Evolutionary conservation across 148 eudicot species (phyloP), one percentile per base, ranked within the genome.

Genomic region (Suaeda aralocaspica): DNA sequence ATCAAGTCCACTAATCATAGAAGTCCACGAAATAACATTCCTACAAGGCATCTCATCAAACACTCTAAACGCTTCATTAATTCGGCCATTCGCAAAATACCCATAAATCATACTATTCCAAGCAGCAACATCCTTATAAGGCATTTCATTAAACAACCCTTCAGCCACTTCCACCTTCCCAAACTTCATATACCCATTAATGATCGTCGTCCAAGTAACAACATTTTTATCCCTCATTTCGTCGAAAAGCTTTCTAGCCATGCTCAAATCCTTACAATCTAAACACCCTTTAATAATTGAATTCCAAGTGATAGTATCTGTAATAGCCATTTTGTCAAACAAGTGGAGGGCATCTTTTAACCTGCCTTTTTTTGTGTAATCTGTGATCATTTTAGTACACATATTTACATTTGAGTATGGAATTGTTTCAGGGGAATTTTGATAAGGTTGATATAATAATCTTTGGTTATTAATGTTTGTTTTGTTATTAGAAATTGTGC

Each of bases 31-130:
- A 31, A 92, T 85, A 19, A 90, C 78, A 72, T 90, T 85, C 74
- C 76, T 73, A 67, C 22, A 28, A 11, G 93, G 96, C 88, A 89
- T 89, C 52, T 45, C 49, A n/a, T 79, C 81, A 71, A 92, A 90
- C 72, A 92, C 64, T 66, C 68, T 68, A 29, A 78, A 25, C 13
- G 91, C 98, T 50, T 85, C 82, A 12, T 78, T 82, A 34, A 84
- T 82, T 74, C 73, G 76, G 8, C 82, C 83, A 69, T 90, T 86
- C 61, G 56, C 18, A 71, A 82, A 88, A 78, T 83, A 90, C 71
- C 98, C 98, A 76, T 80, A 61, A 63, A 92, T 68, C 93, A 92
- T 92, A 22, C 88, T 74, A 73, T 92, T 92, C 93, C 91, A 92
- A 6, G 79, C 86, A 24, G 88, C 84, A 67, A 78, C 72, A 85